Conservation (phyloP, 108 stramenopile genomes). For the Ochromonas danica region DNA sequence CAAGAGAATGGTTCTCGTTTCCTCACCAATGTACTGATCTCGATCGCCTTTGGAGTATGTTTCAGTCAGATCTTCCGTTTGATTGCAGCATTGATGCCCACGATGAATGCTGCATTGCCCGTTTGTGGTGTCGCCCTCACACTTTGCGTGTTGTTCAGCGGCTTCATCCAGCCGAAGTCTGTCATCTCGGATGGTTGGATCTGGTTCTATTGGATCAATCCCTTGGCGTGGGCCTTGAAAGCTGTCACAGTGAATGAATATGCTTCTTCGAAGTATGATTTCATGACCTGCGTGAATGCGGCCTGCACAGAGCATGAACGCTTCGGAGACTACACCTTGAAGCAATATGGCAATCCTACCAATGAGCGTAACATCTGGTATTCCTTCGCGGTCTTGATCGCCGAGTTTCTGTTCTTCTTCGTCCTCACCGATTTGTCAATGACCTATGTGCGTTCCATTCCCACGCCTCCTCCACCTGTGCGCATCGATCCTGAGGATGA, state of each 20-base stretch:
- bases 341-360: neutral
- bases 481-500: too few species aligned
- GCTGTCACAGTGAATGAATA: slow-evolving; percentile 42
- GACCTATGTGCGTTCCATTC: neutral
- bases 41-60: slow-evolving; percentile 35
- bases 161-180: slow-evolving; percentile 48
- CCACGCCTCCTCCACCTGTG: neutral
- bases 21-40: slow-evolving; percentile 39
- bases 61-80: slow-evolving; percentile 49
- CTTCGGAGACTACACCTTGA: neutral
- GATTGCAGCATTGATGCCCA: slow-evolving; percentile 43
- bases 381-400: neutral
- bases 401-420: neutral
- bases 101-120: slow-evolving; percentile 46
- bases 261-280: slow-evolving; percentile 24
- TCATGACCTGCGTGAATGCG: neutral
- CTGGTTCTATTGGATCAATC: slow-evolving; percentile 50
- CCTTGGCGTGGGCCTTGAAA: slow-evolving; percentile 42
- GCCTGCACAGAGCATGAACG: neutral
- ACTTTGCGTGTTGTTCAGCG: slow-evolving; percentile 55
- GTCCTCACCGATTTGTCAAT: neutral
- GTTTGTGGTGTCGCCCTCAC: slow-evolving; percentile 41
- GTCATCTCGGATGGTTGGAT: slow-evolving; percentile 36
- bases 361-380: neutral
- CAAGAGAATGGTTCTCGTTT: slow-evolving; percentile 37